Conservation (phyloP, 139 green algal genomes). For the Limnomonas spitsbergensis region DNA sequence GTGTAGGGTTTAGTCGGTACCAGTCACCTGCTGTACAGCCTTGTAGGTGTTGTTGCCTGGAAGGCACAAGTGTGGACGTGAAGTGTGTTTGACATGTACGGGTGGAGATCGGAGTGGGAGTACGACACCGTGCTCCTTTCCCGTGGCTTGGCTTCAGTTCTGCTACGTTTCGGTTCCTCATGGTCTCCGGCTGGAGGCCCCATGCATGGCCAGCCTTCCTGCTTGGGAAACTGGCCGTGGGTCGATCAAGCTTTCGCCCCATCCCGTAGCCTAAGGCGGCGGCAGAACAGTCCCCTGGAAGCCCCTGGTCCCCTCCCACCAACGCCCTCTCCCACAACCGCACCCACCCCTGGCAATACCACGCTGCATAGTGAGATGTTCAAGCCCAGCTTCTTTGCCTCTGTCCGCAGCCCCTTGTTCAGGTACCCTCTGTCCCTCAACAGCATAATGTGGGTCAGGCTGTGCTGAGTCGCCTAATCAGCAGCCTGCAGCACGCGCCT, state of each 20-base stretch:
- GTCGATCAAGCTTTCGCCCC: too few species aligned
- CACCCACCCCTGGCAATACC: slow-evolving; percentile 54
- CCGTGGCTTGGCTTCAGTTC: too few species aligned
- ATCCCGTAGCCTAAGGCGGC: too few species aligned
- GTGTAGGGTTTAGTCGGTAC: too few species aligned
- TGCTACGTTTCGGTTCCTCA: too few species aligned
- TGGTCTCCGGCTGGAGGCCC: too few species aligned
- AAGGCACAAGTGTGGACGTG: not conserved
- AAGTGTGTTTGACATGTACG: not conserved
- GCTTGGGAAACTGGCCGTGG: too few species aligned
- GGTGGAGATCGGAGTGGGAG: not conserved
- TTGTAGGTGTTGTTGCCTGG: slow-evolving; percentile 87
- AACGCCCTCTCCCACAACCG: too few species aligned
- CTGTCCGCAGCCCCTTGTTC: slow-evolving; percentile 41
- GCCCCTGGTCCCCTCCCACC: too few species aligned
- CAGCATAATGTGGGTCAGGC: slow-evolving; percentile 64
- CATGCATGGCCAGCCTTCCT: too few species aligned
- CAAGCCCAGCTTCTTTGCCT: slow-evolving; percentile 54
- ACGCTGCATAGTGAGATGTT: slow-evolving; percentile 64
- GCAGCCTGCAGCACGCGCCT: slow-evolving; percentile 65
- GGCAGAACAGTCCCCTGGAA: too few species aligned
- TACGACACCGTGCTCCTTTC: too few species aligned
- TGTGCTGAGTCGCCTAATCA: slow-evolving; percentile 50
- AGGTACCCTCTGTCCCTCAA: slow-evolving; percentile 71
- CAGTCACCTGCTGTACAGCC: slow-evolving; percentile 68